Evolutionary conservation across 2,329 filamentous ascomycete species (phyloP), one percentile per base, ranked within the genome.

Genomic region (Coleophoma cylindrospora): DNA sequence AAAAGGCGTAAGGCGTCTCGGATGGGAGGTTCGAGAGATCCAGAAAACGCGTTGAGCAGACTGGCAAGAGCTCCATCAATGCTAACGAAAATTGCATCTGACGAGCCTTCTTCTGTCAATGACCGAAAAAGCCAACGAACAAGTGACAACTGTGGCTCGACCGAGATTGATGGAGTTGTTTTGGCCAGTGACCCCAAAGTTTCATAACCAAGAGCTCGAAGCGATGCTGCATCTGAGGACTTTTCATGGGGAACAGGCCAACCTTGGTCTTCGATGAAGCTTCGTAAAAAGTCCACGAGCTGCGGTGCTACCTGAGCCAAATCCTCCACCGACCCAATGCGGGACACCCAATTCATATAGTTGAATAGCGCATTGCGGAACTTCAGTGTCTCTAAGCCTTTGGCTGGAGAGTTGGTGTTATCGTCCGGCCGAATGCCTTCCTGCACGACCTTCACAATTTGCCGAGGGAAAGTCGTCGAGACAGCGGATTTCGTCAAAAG

Each of bases 21-120:
- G n/a, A 66, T 22, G 11, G 47, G 45, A 11, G 70, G 2, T 66
- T 70, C 34, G 73, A 76, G 48, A 15, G 63, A 62, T 10, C 55
- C 34, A 8, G 54, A 63, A 53, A 84, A 79, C 2, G 79, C 76
- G 54, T 77, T 78, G n/a, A 88, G 68, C 54, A 96, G 75, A 49
- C 85, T 90, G 4, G 91, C 92, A 3, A 97, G 72, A 0, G 91
- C 87, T 47, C 92, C 89, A 60, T 97, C 91, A 49, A 97, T 91
- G 62, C 90, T 94, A 54, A 95, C 84, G 43, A 87, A 86, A 1
- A 91, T 85, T 9, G 83, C 75, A 45, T 87, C 84, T 1, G 83
- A 78, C 1, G 83, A 87, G 0, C 83, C 80, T 60, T 97, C 92
- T 57, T 91, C 85, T 11, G 86, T 84, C 3, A 97, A 74, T 1